phyloP scores from a whole-genome alignment of 139 green algal genomes.

The Asterochloris sp. region DNA sequence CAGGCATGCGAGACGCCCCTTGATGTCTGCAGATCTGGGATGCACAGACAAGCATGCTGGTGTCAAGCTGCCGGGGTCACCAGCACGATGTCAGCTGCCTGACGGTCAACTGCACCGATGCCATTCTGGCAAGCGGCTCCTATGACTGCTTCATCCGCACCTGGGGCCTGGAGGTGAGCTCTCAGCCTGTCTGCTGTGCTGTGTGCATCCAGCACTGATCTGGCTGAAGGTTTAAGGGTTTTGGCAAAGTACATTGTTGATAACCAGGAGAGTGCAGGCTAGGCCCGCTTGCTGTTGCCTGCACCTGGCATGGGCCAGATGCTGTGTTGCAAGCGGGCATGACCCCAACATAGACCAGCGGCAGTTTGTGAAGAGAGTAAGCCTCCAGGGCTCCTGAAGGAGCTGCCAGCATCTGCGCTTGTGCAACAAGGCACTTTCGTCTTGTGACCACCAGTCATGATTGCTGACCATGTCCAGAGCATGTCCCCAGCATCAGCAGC shows the following conservation, averaged over 20 bases:
- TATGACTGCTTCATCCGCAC: conserved; percentile 54
- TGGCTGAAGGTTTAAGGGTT: not conserved
- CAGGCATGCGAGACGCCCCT: not conserved
- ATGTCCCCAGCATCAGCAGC: too few species aligned
- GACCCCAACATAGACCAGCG: too few species aligned
- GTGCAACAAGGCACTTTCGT: too few species aligned
- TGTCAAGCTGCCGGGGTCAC: conserved; percentile 53
- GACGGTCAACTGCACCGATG: conserved; percentile 45
- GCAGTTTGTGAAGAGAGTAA: too few species aligned
- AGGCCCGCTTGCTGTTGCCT: not conserved
- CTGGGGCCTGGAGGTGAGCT: conserved; percentile 62
- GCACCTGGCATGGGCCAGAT: too few species aligned
- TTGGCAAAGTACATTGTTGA: not conserved
- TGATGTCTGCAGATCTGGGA: conserved; percentile 61
- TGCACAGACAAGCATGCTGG: conserved; percentile 51
- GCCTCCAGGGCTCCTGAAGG: too few species aligned
- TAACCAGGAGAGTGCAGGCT: not conserved
- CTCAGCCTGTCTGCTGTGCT: too few species aligned
- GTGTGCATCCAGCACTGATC: too few species aligned
- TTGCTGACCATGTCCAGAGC: too few species aligned
- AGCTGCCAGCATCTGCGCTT: too few species aligned
- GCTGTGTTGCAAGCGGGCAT: too few species aligned
- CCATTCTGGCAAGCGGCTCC: conserved; percentile 55
- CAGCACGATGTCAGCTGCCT: conserved; percentile 68
- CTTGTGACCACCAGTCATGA: too few species aligned